These are phyloP conservation scores for Aspergillus saccharolyticus DNA, from an alignment of 495 filamentous ascomycete genomes.

Conservation along the genomic window DNA sequence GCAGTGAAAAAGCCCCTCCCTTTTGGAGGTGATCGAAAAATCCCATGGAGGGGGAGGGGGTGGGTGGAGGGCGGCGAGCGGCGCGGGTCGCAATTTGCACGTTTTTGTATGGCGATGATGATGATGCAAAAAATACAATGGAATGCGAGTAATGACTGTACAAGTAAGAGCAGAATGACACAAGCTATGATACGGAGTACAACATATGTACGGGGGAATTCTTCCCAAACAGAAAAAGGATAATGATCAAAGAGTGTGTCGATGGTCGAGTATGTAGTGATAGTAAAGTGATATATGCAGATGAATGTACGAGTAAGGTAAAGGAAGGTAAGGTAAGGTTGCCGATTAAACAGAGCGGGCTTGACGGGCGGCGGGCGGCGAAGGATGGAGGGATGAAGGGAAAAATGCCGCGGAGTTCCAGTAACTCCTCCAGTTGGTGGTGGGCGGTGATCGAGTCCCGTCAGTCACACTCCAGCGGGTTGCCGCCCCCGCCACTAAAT, in stretches of 20 bases:
- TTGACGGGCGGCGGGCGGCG: neutral
- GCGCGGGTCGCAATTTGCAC: neutral
- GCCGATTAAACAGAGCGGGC: constrained; percentile 4
- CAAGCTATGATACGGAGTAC: constrained; percentile 8
- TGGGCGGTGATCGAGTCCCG: constrained; percentile 4
- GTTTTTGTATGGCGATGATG: neutral
- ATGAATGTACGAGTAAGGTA: too few relatives aligned
- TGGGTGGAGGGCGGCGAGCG: neutral
- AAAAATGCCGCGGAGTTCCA: constrained; percentile 9
- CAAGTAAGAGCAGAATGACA: neutral
- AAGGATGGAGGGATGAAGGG: constrained; percentile 6
- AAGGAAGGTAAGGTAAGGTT: constrained; percentile 14
- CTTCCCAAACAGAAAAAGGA: neutral
- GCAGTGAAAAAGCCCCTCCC: constrained; percentile 45
- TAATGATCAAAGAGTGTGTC: constrained; percentile 13
- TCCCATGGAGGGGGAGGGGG: constrained; percentile 34
- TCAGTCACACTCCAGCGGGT: too few relatives aligned
- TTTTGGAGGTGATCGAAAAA: constrained; percentile 55
- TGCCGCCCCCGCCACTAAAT: too few relatives aligned
- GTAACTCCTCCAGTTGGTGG: neutral
- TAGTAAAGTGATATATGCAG: constrained; percentile 9
- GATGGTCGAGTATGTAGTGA: constrained; percentile 2
- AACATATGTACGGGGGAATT: constrained; percentile 17
- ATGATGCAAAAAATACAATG: neutral
- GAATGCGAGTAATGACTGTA: neutral